Percentiles rank a stretch among this genome's conserved stretches.
Conservation (phyloP, 768 basidiomycete genomes). For the Tulasnella sp. region DNA sequence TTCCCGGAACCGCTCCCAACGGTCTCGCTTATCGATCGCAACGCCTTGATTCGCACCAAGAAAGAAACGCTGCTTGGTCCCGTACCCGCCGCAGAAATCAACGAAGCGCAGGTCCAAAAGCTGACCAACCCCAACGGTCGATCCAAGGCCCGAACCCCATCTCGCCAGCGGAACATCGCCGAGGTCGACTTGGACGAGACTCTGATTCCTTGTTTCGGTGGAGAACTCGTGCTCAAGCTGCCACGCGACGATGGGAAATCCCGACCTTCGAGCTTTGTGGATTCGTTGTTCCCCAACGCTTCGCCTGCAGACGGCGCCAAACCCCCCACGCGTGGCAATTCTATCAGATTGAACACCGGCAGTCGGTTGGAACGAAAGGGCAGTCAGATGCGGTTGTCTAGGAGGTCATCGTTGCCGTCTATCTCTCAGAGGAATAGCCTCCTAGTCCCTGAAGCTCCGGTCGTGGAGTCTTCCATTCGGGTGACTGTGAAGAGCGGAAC, state of each 20-base stretch:
- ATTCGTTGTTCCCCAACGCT: slow-evolving; percentile 27
- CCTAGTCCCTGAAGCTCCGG: slow-evolving; percentile 54
- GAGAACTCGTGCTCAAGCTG: slow-evolving; percentile 68
- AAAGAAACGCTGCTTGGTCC: slow-evolving; percentile 52
- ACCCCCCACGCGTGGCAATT: slow-evolving; percentile 56
- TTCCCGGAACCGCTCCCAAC: slow-evolving; percentile 73
- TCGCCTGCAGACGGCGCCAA: slow-evolving; percentile 36
- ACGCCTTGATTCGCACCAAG: slow-evolving; percentile 59
- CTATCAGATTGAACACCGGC: slow-evolving; percentile 72
- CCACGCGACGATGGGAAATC: slow-evolving; percentile 58
- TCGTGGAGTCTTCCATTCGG: slow-evolving; percentile 63
- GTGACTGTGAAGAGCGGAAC: slow-evolving; percentile 78
- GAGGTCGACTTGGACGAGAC: slow-evolving; percentile 39
- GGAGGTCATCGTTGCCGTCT: slow-evolving; percentile 74
- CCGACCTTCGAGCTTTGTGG: slow-evolving; percentile 62
- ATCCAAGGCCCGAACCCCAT: background rate
- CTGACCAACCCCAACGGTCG: slow-evolving; percentile 8
- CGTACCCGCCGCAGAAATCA: slow-evolving; percentile 21
- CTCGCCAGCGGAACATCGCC: slow-evolving; percentile 43
- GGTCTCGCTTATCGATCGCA: slow-evolving; percentile 63
- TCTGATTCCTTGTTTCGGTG: slow-evolving; percentile 66
- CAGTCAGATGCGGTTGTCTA: slow-evolving; percentile 61
- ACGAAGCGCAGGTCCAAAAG: slow-evolving; percentile 15
- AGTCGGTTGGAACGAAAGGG: slow-evolving; percentile 63
- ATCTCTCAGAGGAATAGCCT: slow-evolving; percentile 60